phyloP scores from a whole-genome alignment of 345 rosid genomes.

The Eucalyptus grandis region DNA sequence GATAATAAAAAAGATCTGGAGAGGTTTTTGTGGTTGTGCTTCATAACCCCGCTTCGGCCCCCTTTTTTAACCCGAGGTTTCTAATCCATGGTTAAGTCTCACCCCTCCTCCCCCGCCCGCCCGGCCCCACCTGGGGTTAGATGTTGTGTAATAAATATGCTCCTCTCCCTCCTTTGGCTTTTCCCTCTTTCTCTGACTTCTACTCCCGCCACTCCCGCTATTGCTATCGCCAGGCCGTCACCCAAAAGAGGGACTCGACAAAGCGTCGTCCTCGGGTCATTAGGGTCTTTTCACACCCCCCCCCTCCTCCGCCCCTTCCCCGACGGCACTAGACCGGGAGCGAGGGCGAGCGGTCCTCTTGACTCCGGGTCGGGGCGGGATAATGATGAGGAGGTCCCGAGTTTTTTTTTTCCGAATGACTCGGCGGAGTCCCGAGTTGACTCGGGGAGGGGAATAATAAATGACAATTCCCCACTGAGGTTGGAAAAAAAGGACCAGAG shows the following conservation, averaged over 20 bases:
- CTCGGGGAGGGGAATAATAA: neutral
- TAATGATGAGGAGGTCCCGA: neutral
- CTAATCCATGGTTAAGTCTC: slow-evolving; percentile 27
- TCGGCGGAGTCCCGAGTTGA: neutral
- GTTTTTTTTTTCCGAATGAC: neutral
- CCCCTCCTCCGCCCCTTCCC: too few relatives aligned
- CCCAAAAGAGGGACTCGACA: neutral
- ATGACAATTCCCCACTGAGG: neutral
- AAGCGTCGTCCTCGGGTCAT: neutral
- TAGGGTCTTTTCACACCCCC: neutral
- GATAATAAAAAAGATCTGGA: slow-evolving; percentile 32
- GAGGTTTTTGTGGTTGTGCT: slow-evolving; percentile 44
- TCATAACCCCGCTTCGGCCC: slow-evolving; percentile 23
- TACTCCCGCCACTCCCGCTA: neutral
- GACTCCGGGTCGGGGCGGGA: neutral
- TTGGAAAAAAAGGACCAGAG: neutral
- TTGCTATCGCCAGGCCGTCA: neutral
- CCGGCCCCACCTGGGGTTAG: slow-evolving; percentile 29
- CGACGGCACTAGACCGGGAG: too few relatives aligned
- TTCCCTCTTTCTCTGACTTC: neutral
- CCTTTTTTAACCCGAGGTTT: slow-evolving; percentile 29
- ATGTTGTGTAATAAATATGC: slow-evolving; percentile 28
- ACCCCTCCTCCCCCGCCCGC: neutral
- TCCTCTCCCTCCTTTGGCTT: neutral
- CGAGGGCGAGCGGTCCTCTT: neutral